Evolutionary conservation across 306 rosid genomes (phyloP).

Genomic region (Lathyrus sativus): DNA sequence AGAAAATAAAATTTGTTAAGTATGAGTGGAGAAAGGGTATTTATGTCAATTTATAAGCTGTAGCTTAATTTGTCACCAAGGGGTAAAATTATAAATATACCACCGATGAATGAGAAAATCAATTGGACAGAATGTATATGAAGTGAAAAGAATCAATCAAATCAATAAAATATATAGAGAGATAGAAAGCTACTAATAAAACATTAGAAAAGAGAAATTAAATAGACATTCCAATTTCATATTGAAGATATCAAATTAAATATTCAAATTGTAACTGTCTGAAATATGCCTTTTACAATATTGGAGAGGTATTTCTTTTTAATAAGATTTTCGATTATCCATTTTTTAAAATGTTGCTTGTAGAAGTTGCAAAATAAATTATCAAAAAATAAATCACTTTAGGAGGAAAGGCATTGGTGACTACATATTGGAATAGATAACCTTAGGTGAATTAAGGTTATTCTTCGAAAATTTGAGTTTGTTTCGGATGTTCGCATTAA

Average conservation of each 20-base stretch:
- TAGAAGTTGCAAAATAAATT: background rate
- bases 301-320: background rate
- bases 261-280: background rate
- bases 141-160: background rate
- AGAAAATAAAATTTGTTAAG: background rate
- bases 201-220: background rate
- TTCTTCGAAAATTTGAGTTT: too few relatives aligned
- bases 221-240: background rate
- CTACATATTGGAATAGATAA: too few relatives aligned
- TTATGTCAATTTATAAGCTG: background rate
- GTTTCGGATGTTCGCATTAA: too few relatives aligned
- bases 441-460: too few relatives aligned
- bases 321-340: background rate
- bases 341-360: background rate
- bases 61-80: background rate
- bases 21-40: conserved; percentile 2
- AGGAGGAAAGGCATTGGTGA: too few relatives aligned
- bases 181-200: background rate
- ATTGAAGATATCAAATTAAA: background rate
- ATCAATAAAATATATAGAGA: background rate
- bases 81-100: background rate
- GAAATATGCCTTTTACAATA: conserved; percentile 6
- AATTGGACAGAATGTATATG: background rate
- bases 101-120: background rate
- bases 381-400: background rate